Evolutionary conservation across 1,284 basidiomycete genomes (phyloP), one percentile per base, ranked within the genome.

Genomic region (Leucoagaricus sp.): DNA sequence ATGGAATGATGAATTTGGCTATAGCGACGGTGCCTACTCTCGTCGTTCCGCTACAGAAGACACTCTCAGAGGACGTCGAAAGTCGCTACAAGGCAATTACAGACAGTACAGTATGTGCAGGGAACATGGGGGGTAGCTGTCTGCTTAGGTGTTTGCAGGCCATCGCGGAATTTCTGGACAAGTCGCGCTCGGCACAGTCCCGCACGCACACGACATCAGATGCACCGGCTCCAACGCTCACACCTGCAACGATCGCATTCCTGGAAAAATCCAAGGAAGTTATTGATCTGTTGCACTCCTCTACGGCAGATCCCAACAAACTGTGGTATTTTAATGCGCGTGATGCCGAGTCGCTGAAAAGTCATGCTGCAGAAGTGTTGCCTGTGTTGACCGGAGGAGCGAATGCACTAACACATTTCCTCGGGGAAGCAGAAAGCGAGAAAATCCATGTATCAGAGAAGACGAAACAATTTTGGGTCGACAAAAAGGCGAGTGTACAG

Each of bases 161-260:
- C 33, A 89, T 95, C 60, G 78, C 91, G 53, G 84, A 89, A 56
- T 92, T 95, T 68, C 75, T 96, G 41, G 93, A 94, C 74, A 88
- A 87, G 65, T 91, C 90, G 15, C 83, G 91, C 49, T 90, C 84
- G 8, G 73, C 79, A 17, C 71, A 77, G 41, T 89, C 86, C 29
- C 83, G 79, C 55, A 89, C 87, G 3, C 80, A 82, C 63, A 86
- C 86, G 15, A 87, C 85, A 2, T 89, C 85, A 0, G 68, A 73
- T 15, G 83, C 85, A 2, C 92, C 93, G 0, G 90, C 93, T 0
- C 92, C 91, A 0, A 77, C 85, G 0, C 75, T 96, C 10, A 79
- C 88, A 1, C 93, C 93, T 0, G 90, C 92, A 0, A 94, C 93
- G 0, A 85, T 94, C 58, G 87, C 87, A 7, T 86, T 87, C 65